Evolutionary conservation across 2,329 filamentous ascomycete species (phyloP).

Genomic region (Atkinsonella hypoxylon): DNA sequence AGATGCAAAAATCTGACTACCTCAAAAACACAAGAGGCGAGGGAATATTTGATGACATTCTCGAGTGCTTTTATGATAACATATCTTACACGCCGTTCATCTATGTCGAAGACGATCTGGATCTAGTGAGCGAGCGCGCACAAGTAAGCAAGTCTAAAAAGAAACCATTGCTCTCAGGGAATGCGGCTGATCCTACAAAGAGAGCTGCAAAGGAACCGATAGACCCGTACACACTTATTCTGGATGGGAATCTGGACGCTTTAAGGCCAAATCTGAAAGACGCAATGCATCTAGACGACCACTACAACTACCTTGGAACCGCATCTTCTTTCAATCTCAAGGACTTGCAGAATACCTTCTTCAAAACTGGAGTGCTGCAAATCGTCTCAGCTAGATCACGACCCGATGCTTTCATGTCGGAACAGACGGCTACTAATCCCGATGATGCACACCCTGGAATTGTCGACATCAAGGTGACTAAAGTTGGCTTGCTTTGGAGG

Average conservation of each 20-base stretch:
- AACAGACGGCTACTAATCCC: slow-evolving; percentile 73
- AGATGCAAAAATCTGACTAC: slow-evolving; percentile 95
- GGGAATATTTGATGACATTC: slow-evolving; percentile 82
- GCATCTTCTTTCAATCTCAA: slow-evolving; percentile 64
- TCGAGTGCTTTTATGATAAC: slow-evolving; percentile 97
- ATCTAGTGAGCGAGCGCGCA: slow-evolving; percentile 64
- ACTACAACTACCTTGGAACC: slow-evolving; percentile 78
- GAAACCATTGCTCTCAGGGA: slow-evolving; percentile 54
- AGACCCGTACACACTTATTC: slow-evolving; percentile 87
- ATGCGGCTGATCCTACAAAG: slow-evolving; percentile 38
- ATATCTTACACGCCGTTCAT: slow-evolving; percentile 98
- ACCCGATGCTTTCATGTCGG: slow-evolving; percentile 89
- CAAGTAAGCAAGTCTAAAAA: slow-evolving; percentile 61
- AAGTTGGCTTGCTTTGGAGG: slow-evolving; percentile 87
- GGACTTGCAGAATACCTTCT: slow-evolving; percentile 77
- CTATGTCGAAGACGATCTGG: slow-evolving; percentile 85
- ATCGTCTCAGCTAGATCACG: slow-evolving; percentile 90
- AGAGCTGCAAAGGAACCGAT: slow-evolving; percentile 69
- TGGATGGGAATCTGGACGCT: slow-evolving; percentile 76
- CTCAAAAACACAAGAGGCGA: slow-evolving; percentile 89
- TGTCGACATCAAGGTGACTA: slow-evolving; percentile 94
- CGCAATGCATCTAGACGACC: slow-evolving; percentile 84
- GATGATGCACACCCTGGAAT: slow-evolving; percentile 81
- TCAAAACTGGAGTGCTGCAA: slow-evolving; percentile 82
- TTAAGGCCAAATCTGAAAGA: slow-evolving; percentile 80